A percentile compares a stretch with the other conserved stretches of the same genome.
Conservation (phyloP, 306 rosid species). For the Ceratonia siliqua region DNA sequence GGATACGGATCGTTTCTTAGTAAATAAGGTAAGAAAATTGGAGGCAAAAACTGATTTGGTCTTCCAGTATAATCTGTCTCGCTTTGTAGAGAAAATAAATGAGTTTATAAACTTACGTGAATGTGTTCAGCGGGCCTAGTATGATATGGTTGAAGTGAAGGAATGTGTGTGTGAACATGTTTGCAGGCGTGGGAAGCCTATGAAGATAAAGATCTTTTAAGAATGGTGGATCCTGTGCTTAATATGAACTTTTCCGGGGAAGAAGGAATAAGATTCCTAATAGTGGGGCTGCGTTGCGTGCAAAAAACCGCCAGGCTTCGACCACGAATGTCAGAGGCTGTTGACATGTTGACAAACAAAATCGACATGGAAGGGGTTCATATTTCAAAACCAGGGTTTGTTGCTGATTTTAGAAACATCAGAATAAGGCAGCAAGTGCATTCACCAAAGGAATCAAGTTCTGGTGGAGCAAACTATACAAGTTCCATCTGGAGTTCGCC, state of each 20-base stretch:
- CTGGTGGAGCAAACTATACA: conserved; percentile 14
- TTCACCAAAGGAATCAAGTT: conserved; percentile 35
- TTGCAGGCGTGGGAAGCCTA: conserved; percentile 76
- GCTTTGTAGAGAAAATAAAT: neutral
- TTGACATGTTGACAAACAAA: conserved; percentile 51
- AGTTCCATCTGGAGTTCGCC: conserved; percentile 22
- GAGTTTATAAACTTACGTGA: too few relatives aligned
- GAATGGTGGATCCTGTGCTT: conserved; percentile 63
- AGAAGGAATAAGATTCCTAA: conserved; percentile 61
- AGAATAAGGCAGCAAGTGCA: conserved; percentile 32
- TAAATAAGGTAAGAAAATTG: conserved; percentile 61
- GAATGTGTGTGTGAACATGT: neutral
- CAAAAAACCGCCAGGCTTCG: conserved; percentile 63
- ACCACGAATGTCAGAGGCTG: conserved; percentile 59
- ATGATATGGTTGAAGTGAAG: neutral
- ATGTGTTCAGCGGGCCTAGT: neutral
- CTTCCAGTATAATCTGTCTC: neutral
- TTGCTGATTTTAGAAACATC: conserved; percentile 57
- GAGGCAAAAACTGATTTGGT: neutral
- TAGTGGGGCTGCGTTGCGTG: conserved; percentile 72
- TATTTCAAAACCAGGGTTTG: conserved; percentile 65
- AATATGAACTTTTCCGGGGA: conserved; percentile 33
- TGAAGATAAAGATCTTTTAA: conserved; percentile 33
- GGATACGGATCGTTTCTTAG: conserved; percentile 58
- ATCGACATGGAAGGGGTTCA: conserved; percentile 27